Evolutionary conservation across 495 filamentous ascomycete species (phyloP).

Genomic region (Hypoxylon trugodes): DNA sequence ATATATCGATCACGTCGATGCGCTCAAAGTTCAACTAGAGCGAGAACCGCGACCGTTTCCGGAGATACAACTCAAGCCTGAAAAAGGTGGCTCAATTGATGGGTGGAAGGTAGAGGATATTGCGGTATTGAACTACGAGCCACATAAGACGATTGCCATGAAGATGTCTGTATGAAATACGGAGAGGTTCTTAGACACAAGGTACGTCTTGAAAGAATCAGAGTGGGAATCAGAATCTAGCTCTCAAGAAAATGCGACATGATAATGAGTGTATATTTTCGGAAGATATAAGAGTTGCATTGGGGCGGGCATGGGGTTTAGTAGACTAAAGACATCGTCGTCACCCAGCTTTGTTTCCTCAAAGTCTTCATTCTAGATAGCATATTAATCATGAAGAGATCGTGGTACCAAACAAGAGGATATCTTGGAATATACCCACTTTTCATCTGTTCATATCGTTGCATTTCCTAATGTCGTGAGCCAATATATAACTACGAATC

Average conservation of each 20-base stretch:
- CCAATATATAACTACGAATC: too few relatives aligned
- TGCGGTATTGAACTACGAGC: slow-evolving; percentile 84
- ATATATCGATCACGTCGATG: slow-evolving; percentile 91
- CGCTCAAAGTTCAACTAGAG: slow-evolving; percentile 78
- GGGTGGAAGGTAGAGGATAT: slow-evolving; percentile 91
- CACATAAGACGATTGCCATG: slow-evolving; percentile 91
- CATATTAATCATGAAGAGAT: too few relatives aligned
- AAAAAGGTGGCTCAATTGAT: slow-evolving; percentile 75
- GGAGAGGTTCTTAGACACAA: too few relatives aligned
- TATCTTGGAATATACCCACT: too few relatives aligned
- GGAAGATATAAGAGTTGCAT: not conserved
- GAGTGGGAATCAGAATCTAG: not conserved
- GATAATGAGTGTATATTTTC: slow-evolving; percentile 25
- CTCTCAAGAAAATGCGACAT: not conserved
- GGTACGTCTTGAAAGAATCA: not conserved
- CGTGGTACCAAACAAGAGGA: too few relatives aligned
- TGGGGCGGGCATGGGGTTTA: not conserved
- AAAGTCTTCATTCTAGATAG: too few relatives aligned
- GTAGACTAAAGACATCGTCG: too few relatives aligned
- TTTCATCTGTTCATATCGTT: too few relatives aligned
- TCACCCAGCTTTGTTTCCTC: too few relatives aligned
- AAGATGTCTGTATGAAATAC: slow-evolving; percentile 88
- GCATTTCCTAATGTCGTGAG: too few relatives aligned
- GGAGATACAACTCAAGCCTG: slow-evolving; percentile 71
- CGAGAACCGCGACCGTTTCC: slow-evolving; percentile 86